These are phyloP conservation scores for Paraleonurus japonicus DNA, from an alignment of 257 asterid species.

Conservation along the genomic window DNA sequence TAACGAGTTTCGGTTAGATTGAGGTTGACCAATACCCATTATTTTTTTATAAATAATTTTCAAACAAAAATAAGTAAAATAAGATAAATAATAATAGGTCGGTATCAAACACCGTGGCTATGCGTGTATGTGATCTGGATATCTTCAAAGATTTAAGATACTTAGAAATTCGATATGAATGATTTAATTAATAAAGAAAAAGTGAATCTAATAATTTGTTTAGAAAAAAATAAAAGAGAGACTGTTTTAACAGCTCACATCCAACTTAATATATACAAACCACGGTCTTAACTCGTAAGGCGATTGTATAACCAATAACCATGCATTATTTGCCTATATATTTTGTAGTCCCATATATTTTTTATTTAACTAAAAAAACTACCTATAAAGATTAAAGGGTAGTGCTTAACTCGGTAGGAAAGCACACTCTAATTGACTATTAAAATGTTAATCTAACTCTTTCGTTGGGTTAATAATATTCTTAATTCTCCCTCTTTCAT, in stretches of 20 bases:
- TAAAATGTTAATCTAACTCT: not conserved
- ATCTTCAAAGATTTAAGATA: not conserved
- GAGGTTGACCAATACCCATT: not conserved
- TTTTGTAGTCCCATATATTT: too few relatives aligned
- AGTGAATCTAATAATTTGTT: not conserved
- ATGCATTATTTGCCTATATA: not conserved
- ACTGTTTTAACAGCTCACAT: too few relatives aligned
- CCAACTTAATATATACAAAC: too few relatives aligned
- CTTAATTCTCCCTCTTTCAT: not conserved
- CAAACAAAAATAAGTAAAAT: not conserved
- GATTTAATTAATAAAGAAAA: too few relatives aligned
- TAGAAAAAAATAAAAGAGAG: not conserved
- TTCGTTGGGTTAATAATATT: not conserved
- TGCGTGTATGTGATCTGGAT: not conserved
- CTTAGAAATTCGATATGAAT: too few relatives aligned
- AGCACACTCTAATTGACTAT: not conserved
- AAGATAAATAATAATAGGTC: not conserved
- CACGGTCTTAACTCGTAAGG: too few relatives aligned
- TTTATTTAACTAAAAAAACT: not conserved
- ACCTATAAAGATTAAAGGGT: not conserved
- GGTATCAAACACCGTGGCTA: not conserved
- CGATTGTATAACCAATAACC: not conserved
- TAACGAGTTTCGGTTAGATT: too few relatives aligned
- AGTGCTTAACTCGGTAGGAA: not conserved
- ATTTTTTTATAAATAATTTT: not conserved